Conservation (phyloP, 1,284 basidiomycete species). For the Trichosporon ovoides region DNA sequence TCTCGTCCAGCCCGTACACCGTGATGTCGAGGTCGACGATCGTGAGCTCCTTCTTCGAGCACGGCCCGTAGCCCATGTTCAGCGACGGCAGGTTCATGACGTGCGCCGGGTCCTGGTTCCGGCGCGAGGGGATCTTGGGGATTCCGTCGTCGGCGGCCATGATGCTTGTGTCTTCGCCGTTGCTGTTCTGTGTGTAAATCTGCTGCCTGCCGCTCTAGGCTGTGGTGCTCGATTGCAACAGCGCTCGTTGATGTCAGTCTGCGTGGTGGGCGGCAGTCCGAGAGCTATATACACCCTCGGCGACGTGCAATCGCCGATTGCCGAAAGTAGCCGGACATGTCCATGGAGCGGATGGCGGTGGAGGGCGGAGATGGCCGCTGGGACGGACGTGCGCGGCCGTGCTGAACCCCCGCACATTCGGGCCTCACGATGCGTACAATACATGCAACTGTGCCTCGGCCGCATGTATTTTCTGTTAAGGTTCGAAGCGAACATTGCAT, state of each 20-base stretch:
- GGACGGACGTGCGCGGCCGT: background rate
- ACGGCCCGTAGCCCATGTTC: slow-evolving; percentile 22
- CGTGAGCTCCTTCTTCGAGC: slow-evolving; percentile 16
- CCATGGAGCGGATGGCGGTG: background rate
- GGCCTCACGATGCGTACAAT: too few species aligned
- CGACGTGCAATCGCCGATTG: background rate
- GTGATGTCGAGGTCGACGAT: slow-evolving; percentile 35
- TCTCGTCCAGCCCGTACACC: slow-evolving; percentile 41
- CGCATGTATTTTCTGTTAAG: too few species aligned
- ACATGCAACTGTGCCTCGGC: too few species aligned
- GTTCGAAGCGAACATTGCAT: too few species aligned
- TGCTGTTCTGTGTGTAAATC: background rate
- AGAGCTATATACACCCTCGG: background rate
- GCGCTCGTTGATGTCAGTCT: too few species aligned
- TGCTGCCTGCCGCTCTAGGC: too few species aligned
- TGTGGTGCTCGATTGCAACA: too few species aligned
- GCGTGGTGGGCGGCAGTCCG: too few species aligned
- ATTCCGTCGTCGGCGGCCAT: slow-evolving; percentile 9
- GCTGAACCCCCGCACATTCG: background rate
- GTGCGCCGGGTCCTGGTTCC: slow-evolving; percentile 21
- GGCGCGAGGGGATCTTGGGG: slow-evolving; percentile 17
- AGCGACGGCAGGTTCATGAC: slow-evolving; percentile 31
- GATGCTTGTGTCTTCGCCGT: background rate
- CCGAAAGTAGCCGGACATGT: background rate
- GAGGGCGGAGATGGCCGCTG: background rate